These are phyloP conservation scores for Pichia sp. DNA, from an alignment of 1,139 yeast genomes.

Conservation along the genomic window DNA sequence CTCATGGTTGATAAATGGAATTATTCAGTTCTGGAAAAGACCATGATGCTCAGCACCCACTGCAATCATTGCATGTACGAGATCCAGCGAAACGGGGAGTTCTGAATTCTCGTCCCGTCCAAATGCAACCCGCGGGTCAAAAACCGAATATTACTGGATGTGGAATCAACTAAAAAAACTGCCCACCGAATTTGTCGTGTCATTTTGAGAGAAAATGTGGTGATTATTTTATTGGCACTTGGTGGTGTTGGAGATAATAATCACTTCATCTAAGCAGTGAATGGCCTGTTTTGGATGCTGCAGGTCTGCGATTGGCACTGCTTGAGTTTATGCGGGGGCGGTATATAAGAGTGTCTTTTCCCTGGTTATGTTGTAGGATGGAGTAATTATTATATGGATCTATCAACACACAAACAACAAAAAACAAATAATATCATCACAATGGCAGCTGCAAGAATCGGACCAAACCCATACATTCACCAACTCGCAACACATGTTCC, in stretches of 20 bases:
- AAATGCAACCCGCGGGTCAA: too few relatives aligned
- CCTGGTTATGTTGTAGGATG: not conserved
- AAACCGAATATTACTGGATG: too few relatives aligned
- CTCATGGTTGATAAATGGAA: too few relatives aligned
- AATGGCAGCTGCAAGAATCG: slow-evolving; percentile 23
- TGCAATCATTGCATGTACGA: too few relatives aligned
- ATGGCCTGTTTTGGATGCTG: not conserved
- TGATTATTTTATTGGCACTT: too few relatives aligned
- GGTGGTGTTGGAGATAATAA: not conserved
- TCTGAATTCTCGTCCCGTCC: too few relatives aligned
- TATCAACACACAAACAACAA: not conserved
- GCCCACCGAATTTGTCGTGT: not conserved
- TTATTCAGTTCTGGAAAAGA: too few relatives aligned
- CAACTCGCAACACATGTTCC: slow-evolving; percentile 22
- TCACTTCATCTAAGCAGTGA: not conserved
- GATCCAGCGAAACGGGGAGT: too few relatives aligned
- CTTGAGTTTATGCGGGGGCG: not conserved
- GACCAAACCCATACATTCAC: slow-evolving; percentile 26
- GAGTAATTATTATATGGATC: too few relatives aligned
- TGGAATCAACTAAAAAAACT: not conserved
- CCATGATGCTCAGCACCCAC: too few relatives aligned
- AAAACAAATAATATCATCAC: not conserved
- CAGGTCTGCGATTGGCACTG: not conserved
- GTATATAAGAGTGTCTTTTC: not conserved
- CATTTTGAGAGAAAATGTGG: not conserved